Evolutionary conservation across 2,329 filamentous ascomycete species (phyloP).

Genomic region (Cladosporium colombiae): DNA sequence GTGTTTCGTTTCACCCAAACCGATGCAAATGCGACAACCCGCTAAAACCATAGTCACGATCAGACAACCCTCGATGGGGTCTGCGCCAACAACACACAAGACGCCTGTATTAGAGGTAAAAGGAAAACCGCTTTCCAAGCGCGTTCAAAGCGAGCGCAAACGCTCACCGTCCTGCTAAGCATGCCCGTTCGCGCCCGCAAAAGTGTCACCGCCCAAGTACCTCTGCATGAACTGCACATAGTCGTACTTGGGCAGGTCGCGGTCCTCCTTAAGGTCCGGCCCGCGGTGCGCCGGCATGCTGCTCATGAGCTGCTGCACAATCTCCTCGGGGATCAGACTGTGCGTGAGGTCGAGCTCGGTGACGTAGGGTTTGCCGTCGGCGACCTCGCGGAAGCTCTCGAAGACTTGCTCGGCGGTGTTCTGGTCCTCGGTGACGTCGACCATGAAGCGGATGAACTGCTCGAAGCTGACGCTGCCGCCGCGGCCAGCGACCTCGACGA

Average conservation of each 20-base stretch:
- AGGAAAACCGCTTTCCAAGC: background rate
- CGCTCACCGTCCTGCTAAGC: constrained; percentile 9
- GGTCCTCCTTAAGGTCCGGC: constrained; percentile 81
- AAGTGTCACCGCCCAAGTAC: constrained; percentile 38
- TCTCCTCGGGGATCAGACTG: constrained; percentile 91
- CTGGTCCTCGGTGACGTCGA: constrained; percentile 97
- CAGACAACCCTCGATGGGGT: background rate
- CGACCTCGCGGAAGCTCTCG: constrained; percentile 95
- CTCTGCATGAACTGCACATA: constrained; percentile 98
- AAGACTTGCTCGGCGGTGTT: constrained; percentile 98
- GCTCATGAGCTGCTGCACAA: constrained; percentile 87
- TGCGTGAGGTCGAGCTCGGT: constrained; percentile 96
- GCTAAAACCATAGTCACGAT: constrained; percentile 5
- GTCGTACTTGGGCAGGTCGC: constrained; percentile 84
- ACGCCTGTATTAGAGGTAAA: background rate
- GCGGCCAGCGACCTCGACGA: constrained; percentile 72
- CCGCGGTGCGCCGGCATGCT: constrained; percentile 84
- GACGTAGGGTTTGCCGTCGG: constrained; percentile 97
- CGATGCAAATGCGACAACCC: background rate
- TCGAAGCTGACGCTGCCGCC: constrained; percentile 85
- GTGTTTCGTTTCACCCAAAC: background rate
- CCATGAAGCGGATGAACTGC: constrained; percentile 99
- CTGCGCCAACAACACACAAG: background rate
- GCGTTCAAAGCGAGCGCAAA: background rate
- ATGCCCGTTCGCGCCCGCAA: constrained; percentile 14